These are phyloP conservation scores for Leccinum solheimii DNA, from an alignment of 1,284 basidiomycete genomes.

Conservation along the genomic window DNA sequence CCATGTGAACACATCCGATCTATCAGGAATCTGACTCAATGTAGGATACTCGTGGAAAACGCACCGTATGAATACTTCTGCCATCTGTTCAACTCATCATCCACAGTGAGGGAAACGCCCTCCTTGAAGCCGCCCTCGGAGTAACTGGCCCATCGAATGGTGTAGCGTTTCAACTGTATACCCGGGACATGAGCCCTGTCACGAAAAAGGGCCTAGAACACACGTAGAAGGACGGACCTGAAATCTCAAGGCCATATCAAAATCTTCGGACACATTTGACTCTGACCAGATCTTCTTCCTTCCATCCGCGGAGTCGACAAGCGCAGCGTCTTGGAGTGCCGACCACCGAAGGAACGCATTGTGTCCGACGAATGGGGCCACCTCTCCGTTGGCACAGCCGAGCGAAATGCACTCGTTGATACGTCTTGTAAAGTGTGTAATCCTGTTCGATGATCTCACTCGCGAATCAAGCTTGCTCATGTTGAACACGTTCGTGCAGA, in stretches of 20 bases:
- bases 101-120: no score
- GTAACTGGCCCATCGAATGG: constrained; percentile 83
- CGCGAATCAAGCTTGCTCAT: no score
- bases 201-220: not conserved
- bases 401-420: constrained; percentile 79
- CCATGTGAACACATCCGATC: constrained; percentile 5
- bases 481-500: no score
- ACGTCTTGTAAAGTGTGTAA: constrained; percentile 79
- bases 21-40: not conserved
- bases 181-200: not conserved
- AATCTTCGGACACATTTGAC: constrained; percentile 83
- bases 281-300: constrained; percentile 81
- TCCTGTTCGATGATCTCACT: constrained; percentile 65
- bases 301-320: constrained; percentile 57
- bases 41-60: not conserved
- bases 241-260: constrained; percentile 70
- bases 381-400: constrained; percentile 75
- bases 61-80: no score
- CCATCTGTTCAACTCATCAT: no score
- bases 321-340: constrained; percentile 78
- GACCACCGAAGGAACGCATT: constrained; percentile 87
- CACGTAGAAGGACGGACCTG: constrained; percentile 9
- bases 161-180: constrained; percentile 59
- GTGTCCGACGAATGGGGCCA: constrained; percentile 86
- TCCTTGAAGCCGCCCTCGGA: constrained; percentile 74